phyloP scores from a whole-genome alignment of 257 asterid species.

The Eucommia ulmoides region DNA sequence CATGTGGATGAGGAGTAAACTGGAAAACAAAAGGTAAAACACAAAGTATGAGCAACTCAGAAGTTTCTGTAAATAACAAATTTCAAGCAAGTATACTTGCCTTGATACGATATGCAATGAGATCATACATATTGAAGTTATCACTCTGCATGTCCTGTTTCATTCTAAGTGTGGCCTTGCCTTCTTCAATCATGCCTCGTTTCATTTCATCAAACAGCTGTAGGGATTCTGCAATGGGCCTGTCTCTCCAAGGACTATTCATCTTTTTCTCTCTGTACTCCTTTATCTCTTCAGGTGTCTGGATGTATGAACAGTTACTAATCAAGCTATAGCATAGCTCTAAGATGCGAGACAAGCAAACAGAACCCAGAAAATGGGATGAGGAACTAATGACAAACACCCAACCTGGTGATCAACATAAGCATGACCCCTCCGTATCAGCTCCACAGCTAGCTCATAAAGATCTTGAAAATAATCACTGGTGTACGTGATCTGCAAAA shows the following conservation, averaged over 20 bases:
- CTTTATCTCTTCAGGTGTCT: conserved; percentile 92
- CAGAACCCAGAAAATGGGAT: not conserved
- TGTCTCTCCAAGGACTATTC: conserved; percentile 95
- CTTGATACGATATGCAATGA: conserved; percentile 94
- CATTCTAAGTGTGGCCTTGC: conserved; percentile 91
- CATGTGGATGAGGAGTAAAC: conserved; percentile 98
- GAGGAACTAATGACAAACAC: not conserved
- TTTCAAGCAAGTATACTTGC: conserved; percentile 22
- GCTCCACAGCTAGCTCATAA: conserved; percentile 79
- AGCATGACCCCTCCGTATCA: conserved; percentile 73
- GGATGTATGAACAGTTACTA: conserved; percentile 6
- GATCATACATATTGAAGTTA: conserved; percentile 86
- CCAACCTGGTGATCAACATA: conserved; percentile 96
- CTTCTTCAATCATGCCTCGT: conserved; percentile 69
- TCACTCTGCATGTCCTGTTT: conserved; percentile 98
- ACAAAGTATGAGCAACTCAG: conserved; percentile 9
- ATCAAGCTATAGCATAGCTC: not conserved
- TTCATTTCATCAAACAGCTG: conserved; percentile 81
- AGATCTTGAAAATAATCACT: conserved; percentile 92
- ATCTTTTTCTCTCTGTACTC: conserved; percentile 77
- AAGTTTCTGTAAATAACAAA: not conserved
- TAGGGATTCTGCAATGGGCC: conserved; percentile 79
- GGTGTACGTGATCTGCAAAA: conserved; percentile 69
- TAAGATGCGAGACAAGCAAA: not conserved
- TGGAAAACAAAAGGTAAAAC: conserved; percentile 25